Base-by-base conservation (phyloP, 768 basidiomycete species). In the Russula lepida region DNA sequence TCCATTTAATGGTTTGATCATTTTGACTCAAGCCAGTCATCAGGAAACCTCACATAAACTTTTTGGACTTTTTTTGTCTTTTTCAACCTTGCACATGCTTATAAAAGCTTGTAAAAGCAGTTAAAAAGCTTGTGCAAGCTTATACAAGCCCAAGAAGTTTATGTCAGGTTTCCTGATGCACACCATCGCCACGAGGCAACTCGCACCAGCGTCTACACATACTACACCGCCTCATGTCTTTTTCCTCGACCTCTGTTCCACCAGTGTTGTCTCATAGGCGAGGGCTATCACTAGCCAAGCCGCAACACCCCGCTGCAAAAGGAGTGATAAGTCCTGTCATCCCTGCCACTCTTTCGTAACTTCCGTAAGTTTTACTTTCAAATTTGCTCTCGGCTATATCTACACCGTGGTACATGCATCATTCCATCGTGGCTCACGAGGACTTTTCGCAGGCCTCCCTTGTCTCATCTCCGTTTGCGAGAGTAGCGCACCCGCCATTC, bases 111-210 rank as follows among this genome's bases (percentile, higher is more conserved):
- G n/a, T n/a, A n/a, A n/a, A n/a, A n/a, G n/a, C n/a, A n/a, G n/a
- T n/a, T n/a, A n/a, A n/a, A n/a, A n/a, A n/a, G n/a, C n/a, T n/a
- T n/a, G n/a, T n/a, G n/a, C n/a, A n/a, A n/a, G n/a, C n/a, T n/a
- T n/a, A n/a, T n/a, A n/a, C n/a, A n/a, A n/a, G n/a, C n/a, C n/a
- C n/a, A n/a, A n/a, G n/a, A n/a, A n/a, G n/a, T n/a, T n/a, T n/a
- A n/a, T n/a, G n/a, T n/a, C n/a, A n/a, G n/a, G n/a, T n/a, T n/a
- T n/a, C n/a, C n/a, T n/a, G n/a, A n/a, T n/a, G n/a, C n/a, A 23
- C 54, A 57, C 60, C 43, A 12, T 15, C 19, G 27, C 54, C 55
- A 62, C n/a, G 55, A 57, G 55, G 55, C 39, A 39, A 21, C 39
- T 27, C 53, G 1, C 27, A 12, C 41, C 17, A 23, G 35, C 35